These are phyloP conservation scores for Phytophthora multivora DNA, from an alignment of 352 stramenopile genomes.

Conservation along the genomic window DNA sequence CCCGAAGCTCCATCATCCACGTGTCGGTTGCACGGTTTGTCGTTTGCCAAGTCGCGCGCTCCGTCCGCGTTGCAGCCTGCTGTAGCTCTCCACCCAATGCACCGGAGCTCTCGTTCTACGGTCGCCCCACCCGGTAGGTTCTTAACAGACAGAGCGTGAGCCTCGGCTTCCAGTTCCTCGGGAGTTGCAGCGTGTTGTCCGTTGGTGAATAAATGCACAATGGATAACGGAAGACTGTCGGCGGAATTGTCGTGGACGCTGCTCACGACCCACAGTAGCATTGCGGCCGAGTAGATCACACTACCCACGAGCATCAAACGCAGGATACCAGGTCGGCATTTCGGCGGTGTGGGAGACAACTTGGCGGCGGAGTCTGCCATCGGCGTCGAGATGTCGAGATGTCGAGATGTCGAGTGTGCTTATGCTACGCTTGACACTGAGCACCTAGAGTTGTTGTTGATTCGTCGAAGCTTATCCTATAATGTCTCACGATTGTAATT, in stretches of 20 bases:
- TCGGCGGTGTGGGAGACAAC: slow-evolving; percentile 5
- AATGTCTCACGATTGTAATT: no score
- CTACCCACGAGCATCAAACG: slow-evolving; percentile 26
- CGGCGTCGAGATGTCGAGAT: not conserved
- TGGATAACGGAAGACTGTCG: slow-evolving; percentile 19
- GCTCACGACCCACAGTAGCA: slow-evolving; percentile 10
- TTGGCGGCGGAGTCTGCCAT: slow-evolving; percentile 22
- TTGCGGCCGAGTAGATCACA: slow-evolving; percentile 15
- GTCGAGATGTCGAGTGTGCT: slow-evolving; percentile 1
- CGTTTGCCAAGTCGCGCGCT: slow-evolving; percentile 19
- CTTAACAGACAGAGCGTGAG: slow-evolving; percentile 16
- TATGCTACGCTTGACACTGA: slow-evolving; percentile 13
- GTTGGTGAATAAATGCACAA: slow-evolving; percentile 19
- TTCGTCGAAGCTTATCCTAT: no score
- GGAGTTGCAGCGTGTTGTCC: slow-evolving; percentile 13
- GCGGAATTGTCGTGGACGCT: slow-evolving; percentile 22
- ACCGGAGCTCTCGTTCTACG: slow-evolving; percentile 21
- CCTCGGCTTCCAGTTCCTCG: slow-evolving; percentile 15
- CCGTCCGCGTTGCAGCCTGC: slow-evolving; percentile 17
- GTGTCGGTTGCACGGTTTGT: slow-evolving; percentile 23
- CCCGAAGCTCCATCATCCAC: slow-evolving; percentile 22
- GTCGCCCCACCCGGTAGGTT: slow-evolving; percentile 15
- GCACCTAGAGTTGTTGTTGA: not conserved
- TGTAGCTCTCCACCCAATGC: slow-evolving; percentile 29
- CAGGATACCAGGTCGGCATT: slow-evolving; percentile 24